Evolutionary conservation across 345 rosid species (phyloP), one percentile per base, ranked within the genome.

Genomic region (Euphorbia lathyris): DNA sequence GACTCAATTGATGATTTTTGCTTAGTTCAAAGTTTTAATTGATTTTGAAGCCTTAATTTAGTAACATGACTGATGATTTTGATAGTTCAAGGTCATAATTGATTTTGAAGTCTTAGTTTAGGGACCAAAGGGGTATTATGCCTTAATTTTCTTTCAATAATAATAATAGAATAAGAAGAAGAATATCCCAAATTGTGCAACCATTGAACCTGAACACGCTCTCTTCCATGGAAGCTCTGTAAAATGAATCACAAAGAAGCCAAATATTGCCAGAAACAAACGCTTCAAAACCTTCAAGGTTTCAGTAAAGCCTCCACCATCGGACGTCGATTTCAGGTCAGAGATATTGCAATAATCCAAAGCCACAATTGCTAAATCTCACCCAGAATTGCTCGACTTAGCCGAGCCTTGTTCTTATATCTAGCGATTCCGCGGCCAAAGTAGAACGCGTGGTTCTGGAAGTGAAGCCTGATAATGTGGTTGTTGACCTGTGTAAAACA

Each of bases 401-500:
- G 97, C 93, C 7, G 88, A 85, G n/a, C n/a, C n/a, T n/a, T n/a
- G n/a, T n/a, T 20, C 96, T 87, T 74, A 83, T 91, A 72, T 88
- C 92, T 9, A 66, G 45, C 63, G 72, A 80, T 36, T 90, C 97
- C 23, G 88, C 97, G 16, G 68, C 83, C 10, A 75, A 76, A 11
- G 97, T 90, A 42, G 90, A 85, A 51, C 90, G 97, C 11, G 96
- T 91, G 23, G 83, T 91, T 7, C 78, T 83, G 73, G 80, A 86
- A 0, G 77, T 90, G 47, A 77, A 70, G 66, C 99, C 93, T 0
- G 97, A 90, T 72, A 95, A 87, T 72, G 88, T 95, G 56, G 97
- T 90, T 50, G 99, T 92, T 40, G 97, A 92, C 83, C 96, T 90
- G 53, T 95, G 99, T 69, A 80, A 97, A 73, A 90, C 91, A 93